A percentile compares a stretch with the other conserved stretches of the same genome.
phyloP scores from a whole-genome alignment of 1,284 basidiomycete genomes.

The Leccinum fuscescens region DNA sequence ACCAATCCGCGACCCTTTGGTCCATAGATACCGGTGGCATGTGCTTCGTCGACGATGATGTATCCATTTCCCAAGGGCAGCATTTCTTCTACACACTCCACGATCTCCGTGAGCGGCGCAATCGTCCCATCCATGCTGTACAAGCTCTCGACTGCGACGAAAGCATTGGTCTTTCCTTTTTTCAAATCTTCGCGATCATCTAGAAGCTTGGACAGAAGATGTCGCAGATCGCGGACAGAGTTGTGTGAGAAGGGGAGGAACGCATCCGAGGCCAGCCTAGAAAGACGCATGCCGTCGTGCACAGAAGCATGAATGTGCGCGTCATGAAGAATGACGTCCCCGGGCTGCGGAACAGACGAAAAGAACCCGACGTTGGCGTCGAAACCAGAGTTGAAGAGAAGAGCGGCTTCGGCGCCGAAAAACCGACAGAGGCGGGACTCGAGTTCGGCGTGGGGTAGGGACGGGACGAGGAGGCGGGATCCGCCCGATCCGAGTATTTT shows the following conservation, averaged over 20 bases:
- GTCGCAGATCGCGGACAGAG: constrained; percentile 50
- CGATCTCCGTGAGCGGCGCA: constrained; percentile 70
- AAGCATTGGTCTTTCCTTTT: constrained; percentile 46
- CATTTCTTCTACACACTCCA: constrained; percentile 54
- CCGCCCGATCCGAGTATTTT: constrained; percentile 87
- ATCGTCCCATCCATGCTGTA: constrained; percentile 98
- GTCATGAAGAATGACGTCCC: constrained; percentile 83
- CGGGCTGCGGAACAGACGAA: constrained; percentile 74
- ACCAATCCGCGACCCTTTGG: constrained; percentile 76
- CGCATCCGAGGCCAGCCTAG: constrained; percentile 46
- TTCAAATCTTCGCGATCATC: constrained; percentile 38
- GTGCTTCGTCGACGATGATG: constrained; percentile 87
- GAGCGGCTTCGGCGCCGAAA: constrained; percentile 64
- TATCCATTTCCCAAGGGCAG: constrained; percentile 65
- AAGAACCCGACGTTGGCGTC: constrained; percentile 94
- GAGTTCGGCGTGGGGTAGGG: constrained; percentile 61
- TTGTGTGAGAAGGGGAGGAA: constrained; percentile 73
- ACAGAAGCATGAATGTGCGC: constrained; percentile 91
- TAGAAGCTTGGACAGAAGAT: constrained; percentile 42
- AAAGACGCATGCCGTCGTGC: constrained; percentile 83
- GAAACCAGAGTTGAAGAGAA: constrained; percentile 94
- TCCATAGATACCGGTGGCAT: constrained; percentile 81
- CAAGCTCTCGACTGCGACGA: constrained; percentile 85
- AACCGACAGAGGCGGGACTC: constrained; percentile 67
- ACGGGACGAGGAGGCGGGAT: constrained; percentile 87